Evolutionary conservation across 495 filamentous ascomycete species (phyloP).

Genomic region (Hypoxylon perforatum): DNA sequence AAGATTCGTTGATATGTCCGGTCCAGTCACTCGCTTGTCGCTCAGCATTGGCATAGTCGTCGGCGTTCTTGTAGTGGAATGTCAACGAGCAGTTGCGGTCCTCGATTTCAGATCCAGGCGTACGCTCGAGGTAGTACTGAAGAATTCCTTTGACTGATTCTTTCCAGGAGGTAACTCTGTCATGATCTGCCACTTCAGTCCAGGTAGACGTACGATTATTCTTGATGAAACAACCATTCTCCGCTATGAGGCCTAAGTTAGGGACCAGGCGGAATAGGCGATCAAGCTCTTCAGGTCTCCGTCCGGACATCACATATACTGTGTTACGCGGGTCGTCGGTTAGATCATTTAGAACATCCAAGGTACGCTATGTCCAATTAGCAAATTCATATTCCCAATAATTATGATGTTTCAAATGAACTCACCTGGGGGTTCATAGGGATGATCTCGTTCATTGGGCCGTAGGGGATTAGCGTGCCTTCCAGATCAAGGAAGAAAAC

Average conservation of each 20-base stretch:
- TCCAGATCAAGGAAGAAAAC: conserved; percentile 93
- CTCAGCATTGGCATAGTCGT: conserved; percentile 75
- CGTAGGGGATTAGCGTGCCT: conserved; percentile 87
- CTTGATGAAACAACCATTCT: conserved; percentile 91
- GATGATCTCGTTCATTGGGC: conserved; percentile 80
- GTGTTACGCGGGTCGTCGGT: conserved; percentile 79
- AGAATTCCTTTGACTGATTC: conserved; percentile 78
- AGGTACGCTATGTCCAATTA: conserved; percentile 65
- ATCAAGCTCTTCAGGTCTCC: conserved; percentile 87
- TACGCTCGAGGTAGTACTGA: conserved; percentile 86
- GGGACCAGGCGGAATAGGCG: conserved; percentile 81
- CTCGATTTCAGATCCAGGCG: conserved; percentile 86
- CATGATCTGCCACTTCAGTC: conserved; percentile 76
- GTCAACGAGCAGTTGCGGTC: conserved; percentile 85
- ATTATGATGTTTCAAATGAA: background rate
- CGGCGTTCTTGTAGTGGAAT: conserved; percentile 86
- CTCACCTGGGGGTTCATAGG: conserved; percentile 79
- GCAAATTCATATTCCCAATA: background rate
- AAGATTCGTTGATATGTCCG: conserved; percentile 93
- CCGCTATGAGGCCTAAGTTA: conserved; percentile 85
- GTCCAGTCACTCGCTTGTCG: conserved; percentile 87
- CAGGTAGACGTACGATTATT: conserved; percentile 73
- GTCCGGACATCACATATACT: conserved; percentile 93
- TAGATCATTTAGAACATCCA: conserved; percentile 82
- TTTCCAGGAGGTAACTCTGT: conserved; percentile 79